Conservation (phyloP, 1,284 basidiomycete genomes). For the Schizopora paradoxa region DNA sequence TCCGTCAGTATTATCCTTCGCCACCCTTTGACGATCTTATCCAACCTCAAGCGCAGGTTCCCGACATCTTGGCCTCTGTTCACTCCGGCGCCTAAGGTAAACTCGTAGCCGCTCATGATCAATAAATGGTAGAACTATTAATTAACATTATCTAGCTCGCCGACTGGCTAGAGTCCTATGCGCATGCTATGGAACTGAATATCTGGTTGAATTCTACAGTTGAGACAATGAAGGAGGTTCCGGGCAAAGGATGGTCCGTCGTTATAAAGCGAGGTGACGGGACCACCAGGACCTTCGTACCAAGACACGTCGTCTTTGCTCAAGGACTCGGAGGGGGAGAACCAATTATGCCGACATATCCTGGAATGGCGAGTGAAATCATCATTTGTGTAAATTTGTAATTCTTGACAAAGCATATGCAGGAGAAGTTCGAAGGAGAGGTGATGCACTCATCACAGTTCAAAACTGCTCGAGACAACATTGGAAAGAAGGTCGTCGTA, state of each 20-base stretch:
- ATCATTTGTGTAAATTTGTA: background rate
- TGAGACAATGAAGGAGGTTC: constrained; percentile 37
- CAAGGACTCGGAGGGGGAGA: constrained; percentile 33
- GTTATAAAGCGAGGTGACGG: constrained; percentile 36
- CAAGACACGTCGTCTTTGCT: constrained; percentile 28
- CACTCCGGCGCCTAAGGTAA: constrained; percentile 50
- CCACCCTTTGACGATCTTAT: background rate
- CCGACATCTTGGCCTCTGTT: constrained; percentile 58
- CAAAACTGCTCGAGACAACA: constrained; percentile 31
- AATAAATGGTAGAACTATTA: constrained; percentile 16
- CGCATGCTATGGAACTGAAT: constrained; percentile 34
- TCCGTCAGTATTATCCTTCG: constrained; percentile 23
- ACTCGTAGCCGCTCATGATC: constrained; percentile 22
- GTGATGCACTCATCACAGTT: constrained; percentile 38
- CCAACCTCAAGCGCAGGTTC: constrained; percentile 35
- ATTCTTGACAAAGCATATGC: background rate
- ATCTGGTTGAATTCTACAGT: constrained; percentile 32
- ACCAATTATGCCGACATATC: constrained; percentile 30
- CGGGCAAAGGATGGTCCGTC: constrained; percentile 43
- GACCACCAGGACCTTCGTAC: constrained; percentile 19
- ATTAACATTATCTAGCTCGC: constrained; percentile 27
- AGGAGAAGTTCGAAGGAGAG: constrained; percentile 28
- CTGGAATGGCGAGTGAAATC: constrained; percentile 15
- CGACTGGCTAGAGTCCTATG: constrained; percentile 39
- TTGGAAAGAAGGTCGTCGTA: constrained; percentile 39